Evolutionary conservation across 108 stramenopile genomes (phyloP).

Genomic region (Nitzschia putrida): DNA sequence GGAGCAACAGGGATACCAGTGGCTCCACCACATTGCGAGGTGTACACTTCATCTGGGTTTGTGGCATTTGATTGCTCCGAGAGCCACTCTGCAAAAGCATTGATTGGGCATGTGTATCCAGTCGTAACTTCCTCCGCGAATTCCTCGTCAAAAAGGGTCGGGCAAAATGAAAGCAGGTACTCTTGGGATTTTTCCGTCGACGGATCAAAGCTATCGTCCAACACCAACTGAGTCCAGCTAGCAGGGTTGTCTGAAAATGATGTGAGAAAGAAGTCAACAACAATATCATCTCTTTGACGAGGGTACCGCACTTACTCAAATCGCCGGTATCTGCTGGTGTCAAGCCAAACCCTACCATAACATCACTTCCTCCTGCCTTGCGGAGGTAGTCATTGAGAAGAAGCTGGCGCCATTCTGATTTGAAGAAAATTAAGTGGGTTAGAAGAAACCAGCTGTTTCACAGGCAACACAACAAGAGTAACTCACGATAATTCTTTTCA

Average conservation of each 20-base stretch:
- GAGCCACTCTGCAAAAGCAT: constrained; percentile 50
- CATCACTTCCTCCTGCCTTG: constrained; percentile 33
- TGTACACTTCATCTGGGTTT: constrained; percentile 23
- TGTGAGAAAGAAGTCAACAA: not conserved
- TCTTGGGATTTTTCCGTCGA: constrained; percentile 34
- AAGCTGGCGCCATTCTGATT: constrained; percentile 33
- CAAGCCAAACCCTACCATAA: constrained; percentile 38
- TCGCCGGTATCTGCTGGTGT: constrained; percentile 52
- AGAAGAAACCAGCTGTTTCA: not conserved
- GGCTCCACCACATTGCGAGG: constrained; percentile 44
- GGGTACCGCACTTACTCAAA: constrained; percentile 12
- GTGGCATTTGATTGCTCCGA: constrained; percentile 25
- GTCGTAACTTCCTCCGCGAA: constrained; percentile 19
- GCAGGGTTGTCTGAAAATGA: constrained; percentile 34
- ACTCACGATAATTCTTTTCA: constrained; percentile 33
- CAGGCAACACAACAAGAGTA: not conserved
- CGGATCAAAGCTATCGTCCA: constrained; percentile 51
- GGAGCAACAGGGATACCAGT: constrained; percentile 35
- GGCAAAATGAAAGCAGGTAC: constrained; percentile 45
- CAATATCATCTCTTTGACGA: not conserved
- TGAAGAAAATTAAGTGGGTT: not conserved
- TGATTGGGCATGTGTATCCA: constrained; percentile 46
- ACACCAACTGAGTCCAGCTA: constrained; percentile 42
- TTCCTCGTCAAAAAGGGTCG: constrained; percentile 39
- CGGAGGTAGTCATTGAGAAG: constrained; percentile 29